These are phyloP conservation scores for Pseudogymnoascus sp. DNA, from an alignment of 2,329 filamentous ascomycete species.

Conservation along the genomic window DNA sequence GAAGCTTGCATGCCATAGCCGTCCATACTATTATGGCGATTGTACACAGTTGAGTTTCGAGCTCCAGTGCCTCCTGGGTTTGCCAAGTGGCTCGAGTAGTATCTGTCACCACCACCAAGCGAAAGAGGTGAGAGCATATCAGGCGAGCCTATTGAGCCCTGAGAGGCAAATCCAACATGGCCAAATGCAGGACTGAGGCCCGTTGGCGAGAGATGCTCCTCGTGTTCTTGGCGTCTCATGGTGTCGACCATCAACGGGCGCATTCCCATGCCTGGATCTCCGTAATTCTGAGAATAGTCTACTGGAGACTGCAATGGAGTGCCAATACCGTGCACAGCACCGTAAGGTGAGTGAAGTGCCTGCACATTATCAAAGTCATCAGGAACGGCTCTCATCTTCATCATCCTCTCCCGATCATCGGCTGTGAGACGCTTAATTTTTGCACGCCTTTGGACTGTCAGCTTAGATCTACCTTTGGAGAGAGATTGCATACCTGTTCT, in stretches of 20 bases:
- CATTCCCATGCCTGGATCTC: constrained; percentile 49
- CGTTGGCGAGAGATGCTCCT: constrained; percentile 60
- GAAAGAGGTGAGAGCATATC: constrained; percentile 54
- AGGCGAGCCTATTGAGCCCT: constrained; percentile 41
- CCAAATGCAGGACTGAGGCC: constrained; percentile 62
- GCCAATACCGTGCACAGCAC: constrained; percentile 34
- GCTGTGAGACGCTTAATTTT: constrained; percentile 65
- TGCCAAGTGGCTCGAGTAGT: constrained; percentile 44
- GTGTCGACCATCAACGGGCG: constrained; percentile 62
- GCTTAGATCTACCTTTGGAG: constrained; percentile 9
- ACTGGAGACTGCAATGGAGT: constrained; percentile 28
- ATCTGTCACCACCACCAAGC: constrained; percentile 47
- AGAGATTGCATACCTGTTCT: constrained; percentile 68
- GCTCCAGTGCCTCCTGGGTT: constrained; percentile 41
- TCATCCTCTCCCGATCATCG: constrained; percentile 64
- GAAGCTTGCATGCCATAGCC: constrained; percentile 40
- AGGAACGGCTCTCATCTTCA: constrained; percentile 64
- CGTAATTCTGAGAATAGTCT: constrained; percentile 39
- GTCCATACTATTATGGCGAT: constrained; percentile 42
- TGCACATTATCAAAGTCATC: constrained; percentile 65
- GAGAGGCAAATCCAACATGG: constrained; percentile 55
- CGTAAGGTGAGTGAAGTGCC: constrained; percentile 58
- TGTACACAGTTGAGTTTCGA: constrained; percentile 46
- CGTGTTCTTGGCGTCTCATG: constrained; percentile 49
- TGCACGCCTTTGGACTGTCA: constrained; percentile 44